Conservation (phyloP, 805 yeast species). For the Yamadazyma insecticola region DNA sequence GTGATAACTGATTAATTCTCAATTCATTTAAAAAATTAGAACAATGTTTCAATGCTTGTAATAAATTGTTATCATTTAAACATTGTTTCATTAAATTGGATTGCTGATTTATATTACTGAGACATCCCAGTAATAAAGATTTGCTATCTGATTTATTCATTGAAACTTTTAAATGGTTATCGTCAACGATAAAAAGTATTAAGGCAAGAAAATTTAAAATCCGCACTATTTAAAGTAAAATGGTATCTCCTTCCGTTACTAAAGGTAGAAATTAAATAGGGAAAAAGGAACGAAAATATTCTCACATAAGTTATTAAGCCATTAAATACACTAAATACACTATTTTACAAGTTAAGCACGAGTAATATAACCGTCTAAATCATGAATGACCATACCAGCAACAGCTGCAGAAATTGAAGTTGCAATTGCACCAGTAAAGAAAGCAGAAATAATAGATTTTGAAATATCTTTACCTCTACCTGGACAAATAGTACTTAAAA, state of each 20-base stretch:
- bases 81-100: conserved; percentile 72
- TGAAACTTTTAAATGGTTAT: too few species aligned
- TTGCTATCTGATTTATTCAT: conserved; percentile 6
- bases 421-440: conserved; percentile 49
- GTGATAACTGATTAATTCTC: conserved; percentile 68
- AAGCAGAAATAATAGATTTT: conserved; percentile 41
- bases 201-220: too few species aligned
- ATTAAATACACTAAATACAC: too few species aligned
- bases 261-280: too few species aligned
- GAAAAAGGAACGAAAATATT: too few species aligned
- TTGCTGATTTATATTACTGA: conserved; percentile 58
- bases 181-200: too few species aligned
- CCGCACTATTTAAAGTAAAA: too few species aligned
- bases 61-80: conserved; percentile 58
- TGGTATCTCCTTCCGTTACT: too few species aligned
- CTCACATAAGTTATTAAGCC: too few species aligned
- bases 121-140: conserved; percentile 20
- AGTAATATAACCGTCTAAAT: conserved; percentile 26
- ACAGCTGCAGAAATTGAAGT: conserved; percentile 55
- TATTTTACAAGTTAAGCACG: too few species aligned
- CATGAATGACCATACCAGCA: conserved; percentile 61
- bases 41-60: conserved; percentile 87
- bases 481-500: conserved; percentile 53
- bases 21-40: conserved; percentile 77
- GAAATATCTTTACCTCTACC: conserved; percentile 44